Evolutionary conservation across 2,329 filamentous ascomycete species (phyloP), one percentile per base, ranked within the genome.

Genomic region (Diaporthe batatas): DNA sequence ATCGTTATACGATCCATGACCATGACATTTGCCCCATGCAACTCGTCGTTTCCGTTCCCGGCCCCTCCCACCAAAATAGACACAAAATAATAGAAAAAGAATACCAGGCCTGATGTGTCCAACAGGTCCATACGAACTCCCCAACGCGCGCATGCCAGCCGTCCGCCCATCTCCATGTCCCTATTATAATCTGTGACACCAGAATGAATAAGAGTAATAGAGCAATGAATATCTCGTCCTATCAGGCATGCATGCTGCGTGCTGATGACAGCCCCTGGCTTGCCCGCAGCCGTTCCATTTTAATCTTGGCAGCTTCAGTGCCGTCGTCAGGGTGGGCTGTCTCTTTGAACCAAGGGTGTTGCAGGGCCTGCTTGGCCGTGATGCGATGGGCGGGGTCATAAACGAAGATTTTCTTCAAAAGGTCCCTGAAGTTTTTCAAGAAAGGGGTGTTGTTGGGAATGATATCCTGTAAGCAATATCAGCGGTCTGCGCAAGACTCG

Each of bases 321-420:
- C 91, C 91, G 77, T 93, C 91, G 76, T 93, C 91, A 42, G 89
- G 88, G 42, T 87, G 85, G 2, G 90, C 87, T 68, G 86, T 83
- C 78, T 92, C 91, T 77, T 88, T 89, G 81, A 93, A 92, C 91
- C 91, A 93, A 3, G 89, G 88, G 75, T 93, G 91, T 70, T 91
- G 87, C 55, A 93, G 82, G 2, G 91, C 91, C 77, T 92, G 84
- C 75, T 91, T 90, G 29, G 91, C 91, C 5, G 90, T 92, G 75
- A 93, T 92, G 58, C 91, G 89, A 72, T 90, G 87, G 6, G 84
- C 82, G 14, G 91, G 90, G 73, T 93, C 91, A 79, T 93, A 93
- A 42, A 92, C 87, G 76, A 93, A 93, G 64, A 93, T 92, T 80
- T 88, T 91, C 77, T 86, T 85, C 10, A 93, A 82, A 12, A 93